phyloP scores from a whole-genome alignment of 129 eudicot genomes.

The Flaveria sonorensis region DNA sequence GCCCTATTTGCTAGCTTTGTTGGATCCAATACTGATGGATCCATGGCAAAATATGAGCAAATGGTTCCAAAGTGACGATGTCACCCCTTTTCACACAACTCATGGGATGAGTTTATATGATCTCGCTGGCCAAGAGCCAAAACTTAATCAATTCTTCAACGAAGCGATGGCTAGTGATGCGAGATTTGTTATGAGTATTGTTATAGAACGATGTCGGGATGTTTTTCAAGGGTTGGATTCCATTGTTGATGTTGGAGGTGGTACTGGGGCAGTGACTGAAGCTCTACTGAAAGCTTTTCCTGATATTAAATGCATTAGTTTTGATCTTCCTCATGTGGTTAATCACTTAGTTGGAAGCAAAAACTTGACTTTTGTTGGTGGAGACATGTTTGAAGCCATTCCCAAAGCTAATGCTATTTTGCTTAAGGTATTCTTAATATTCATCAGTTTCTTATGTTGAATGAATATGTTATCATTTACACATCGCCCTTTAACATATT shows the following conservation, averaged over 20 bases:
- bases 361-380: constrained; percentile 22
- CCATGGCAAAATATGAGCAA: constrained; percentile 23
- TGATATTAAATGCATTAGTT: constrained; percentile 1
- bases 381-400: constrained; percentile 33
- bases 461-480: no score
- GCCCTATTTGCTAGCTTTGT: constrained; percentile 21
- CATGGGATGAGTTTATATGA: background rate
- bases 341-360: constrained; percentile 16
- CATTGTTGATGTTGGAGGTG: constrained; percentile 50
- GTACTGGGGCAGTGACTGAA: constrained; percentile 30
- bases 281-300: constrained; percentile 29
- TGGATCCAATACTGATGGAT: constrained; percentile 12
- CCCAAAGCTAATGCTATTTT: constrained; percentile 28
- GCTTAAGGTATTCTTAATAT: constrained; percentile 7
- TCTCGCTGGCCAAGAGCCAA: constrained; percentile 1
- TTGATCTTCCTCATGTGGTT: constrained; percentile 46
- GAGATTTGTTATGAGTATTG: background rate
- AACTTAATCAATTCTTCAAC: constrained; percentile 19
- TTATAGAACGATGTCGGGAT: background rate
- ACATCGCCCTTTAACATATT: no score
- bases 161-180: constrained; percentile 35
- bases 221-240: constrained; percentile 23
- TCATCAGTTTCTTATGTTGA: no score
- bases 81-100: constrained; percentile 20
- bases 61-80: constrained; percentile 28